Base-by-base conservation (phyloP, 2,329 filamentous ascomycete genomes). In the Fusarium camptoceras region DNA sequence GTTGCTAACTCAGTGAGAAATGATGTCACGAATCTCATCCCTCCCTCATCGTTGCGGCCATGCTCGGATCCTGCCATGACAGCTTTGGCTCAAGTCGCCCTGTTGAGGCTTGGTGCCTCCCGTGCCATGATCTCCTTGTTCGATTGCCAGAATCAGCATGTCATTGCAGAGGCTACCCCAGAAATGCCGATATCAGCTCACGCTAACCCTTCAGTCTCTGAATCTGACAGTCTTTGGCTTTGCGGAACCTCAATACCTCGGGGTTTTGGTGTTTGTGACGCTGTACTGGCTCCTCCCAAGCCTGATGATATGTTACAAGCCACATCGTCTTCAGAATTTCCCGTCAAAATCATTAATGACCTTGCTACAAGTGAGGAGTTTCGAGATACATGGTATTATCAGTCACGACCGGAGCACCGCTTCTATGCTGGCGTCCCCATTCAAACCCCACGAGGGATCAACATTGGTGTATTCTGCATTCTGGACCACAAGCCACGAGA, bases 61-160 rank as follows among this genome's bases (percentile, higher is more conserved):
- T 78, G 76, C 47, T 64, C 71, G n/a, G 82, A 85, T 55, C 69
- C 77, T 12, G 76, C 76, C 53, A 78, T 88, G 46, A 86, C 83
- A 3, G 81, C 83, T 8, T 81, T 87, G 54, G 84, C 85, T 22
- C 84, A 87, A 70, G 79, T 87, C 7, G 85, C 80, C 2, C 78
- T 81, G 8, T 75, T 82, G 55, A 80, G 82, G 16, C 76, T 86
- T 6, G 77, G 80, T n/a, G 79, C 78, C 7, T 74, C 78, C 22
- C 80, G 84, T 30, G 77, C 80, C 18, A 70, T 87, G 24, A 80
- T 88, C 49, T 87, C 85, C 3, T 76, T 88, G 20, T 87, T 88
- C 64, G 85, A 86, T 66, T 76, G 75, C 7, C 77, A 78, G 7
- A 72, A 80, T 47, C 85, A 88, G 63, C 81, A 86, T 64, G 76